Percentiles rank a stretch among this genome's conserved stretches.
Evolutionary conservation across 805 yeast genomes (phyloP).

Genomic region (Ogataea sp.): DNA sequence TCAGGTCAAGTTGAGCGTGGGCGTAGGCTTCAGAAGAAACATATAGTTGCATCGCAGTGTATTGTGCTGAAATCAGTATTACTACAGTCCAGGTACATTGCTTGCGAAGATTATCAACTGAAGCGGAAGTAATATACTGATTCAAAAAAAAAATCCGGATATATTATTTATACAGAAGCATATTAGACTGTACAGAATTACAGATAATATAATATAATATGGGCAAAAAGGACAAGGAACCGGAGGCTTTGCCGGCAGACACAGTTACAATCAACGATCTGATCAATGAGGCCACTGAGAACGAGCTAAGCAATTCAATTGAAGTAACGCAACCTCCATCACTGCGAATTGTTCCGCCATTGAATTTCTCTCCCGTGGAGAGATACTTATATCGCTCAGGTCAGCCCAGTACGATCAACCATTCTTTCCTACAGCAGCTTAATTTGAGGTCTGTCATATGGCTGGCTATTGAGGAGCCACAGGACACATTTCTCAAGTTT

Average conservation of each 20-base stretch:
- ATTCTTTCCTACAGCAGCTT: conserved; percentile 71
- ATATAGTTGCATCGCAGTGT: too few relatives aligned
- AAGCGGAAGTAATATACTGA: too few relatives aligned
- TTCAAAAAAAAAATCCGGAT: too few relatives aligned
- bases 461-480: conserved; percentile 95
- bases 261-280: conserved; percentile 18
- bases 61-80: too few relatives aligned
- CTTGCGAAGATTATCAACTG: too few relatives aligned
- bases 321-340: conserved; percentile 47
- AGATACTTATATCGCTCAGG: conserved; percentile 81
- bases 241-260: conserved; percentile 7
- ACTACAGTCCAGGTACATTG: too few relatives aligned
- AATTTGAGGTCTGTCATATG: conserved; percentile 77
- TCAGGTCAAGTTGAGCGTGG: too few relatives aligned
- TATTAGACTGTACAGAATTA: too few relatives aligned
- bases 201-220: neutral
- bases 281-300: conserved; percentile 14
- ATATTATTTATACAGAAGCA: too few relatives aligned
- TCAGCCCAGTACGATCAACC: conserved; percentile 90
- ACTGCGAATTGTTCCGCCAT: conserved; percentile 78
- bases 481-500: conserved; percentile 76
- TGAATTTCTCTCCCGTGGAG: conserved; percentile 94
- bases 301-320: conserved; percentile 13
- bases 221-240: conserved; percentile 3
- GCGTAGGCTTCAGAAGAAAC: too few relatives aligned